These are phyloP conservation scores for Dryas octopetala DNA, from an alignment of 306 rosid species.

Conservation along the genomic window DNA sequence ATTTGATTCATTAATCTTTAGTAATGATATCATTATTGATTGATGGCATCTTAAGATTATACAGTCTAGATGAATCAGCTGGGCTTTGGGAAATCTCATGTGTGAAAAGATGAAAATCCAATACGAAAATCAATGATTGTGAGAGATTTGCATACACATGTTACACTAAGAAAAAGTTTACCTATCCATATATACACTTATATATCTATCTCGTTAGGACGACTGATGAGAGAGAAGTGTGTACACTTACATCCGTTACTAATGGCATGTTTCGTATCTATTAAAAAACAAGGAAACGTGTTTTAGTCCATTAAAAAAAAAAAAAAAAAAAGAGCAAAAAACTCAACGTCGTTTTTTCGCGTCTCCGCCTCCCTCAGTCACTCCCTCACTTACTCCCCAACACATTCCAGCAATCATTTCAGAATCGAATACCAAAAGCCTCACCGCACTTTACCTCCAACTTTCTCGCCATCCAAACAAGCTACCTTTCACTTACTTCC, in stretches of 20 bases:
- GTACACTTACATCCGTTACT: no score
- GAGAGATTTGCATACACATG: no score
- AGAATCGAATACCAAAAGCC: neutral
- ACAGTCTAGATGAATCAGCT: conserved; percentile 22
- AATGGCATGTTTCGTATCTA: no score
- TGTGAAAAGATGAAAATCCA: no score
- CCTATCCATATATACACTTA: no score
- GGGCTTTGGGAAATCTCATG: neutral
- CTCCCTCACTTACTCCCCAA: neutral
- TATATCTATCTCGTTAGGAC: no score
- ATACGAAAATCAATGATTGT: no score
- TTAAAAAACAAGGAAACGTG: no score
- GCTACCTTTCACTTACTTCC: neutral
- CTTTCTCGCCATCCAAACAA: conserved; percentile 15
- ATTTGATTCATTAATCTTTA: no score
- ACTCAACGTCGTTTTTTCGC: neutral
- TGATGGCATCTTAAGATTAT: conserved; percentile 26
- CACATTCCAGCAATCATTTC: neutral
- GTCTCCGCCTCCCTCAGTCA: conserved; percentile 14
- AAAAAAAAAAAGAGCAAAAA: neutral
- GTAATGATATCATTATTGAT: no score
- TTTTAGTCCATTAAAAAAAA: neutral
- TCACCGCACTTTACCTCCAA: neutral
- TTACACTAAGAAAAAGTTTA: no score
- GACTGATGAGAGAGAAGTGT: no score